These are phyloP conservation scores for Oryza meyeriana DNA, from an alignment of 176 grass and related monocot genomes.

Conservation along the genomic window DNA sequence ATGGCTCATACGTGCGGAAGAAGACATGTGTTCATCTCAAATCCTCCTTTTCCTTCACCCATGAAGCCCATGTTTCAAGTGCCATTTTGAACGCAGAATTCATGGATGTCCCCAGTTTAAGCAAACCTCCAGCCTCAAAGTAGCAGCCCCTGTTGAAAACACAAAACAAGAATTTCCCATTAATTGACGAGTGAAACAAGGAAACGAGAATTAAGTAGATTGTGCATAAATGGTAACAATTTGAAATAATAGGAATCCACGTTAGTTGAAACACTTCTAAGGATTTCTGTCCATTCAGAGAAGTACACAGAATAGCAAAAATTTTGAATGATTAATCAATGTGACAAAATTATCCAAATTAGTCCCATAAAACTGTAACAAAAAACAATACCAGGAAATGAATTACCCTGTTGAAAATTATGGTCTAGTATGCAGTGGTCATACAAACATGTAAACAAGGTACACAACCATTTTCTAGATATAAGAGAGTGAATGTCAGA, in stretches of 20 bases:
- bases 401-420: background rate
- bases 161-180: conserved; percentile 14
- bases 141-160: conserved; percentile 84
- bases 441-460: conserved; percentile 22
- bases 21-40: conserved; percentile 70
- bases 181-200: background rate
- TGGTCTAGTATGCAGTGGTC: background rate
- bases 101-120: conserved; percentile 86
- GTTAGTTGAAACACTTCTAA: background rate
- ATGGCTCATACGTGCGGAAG: conserved; percentile 93
- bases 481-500: no score
- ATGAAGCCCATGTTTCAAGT: conserved; percentile 87
- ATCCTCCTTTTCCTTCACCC: conserved; percentile 71
- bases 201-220: background rate
- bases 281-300: background rate
- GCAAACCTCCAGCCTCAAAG: conserved; percentile 70
- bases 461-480: background rate
- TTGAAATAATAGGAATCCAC: background rate
- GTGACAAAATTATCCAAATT: background rate
- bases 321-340: background rate
- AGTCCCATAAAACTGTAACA: background rate
- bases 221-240: background rate
- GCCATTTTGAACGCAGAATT: conserved; percentile 88
- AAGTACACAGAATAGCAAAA: background rate
- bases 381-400: background rate